These are phyloP conservation scores for Hypoxylon cercidicola DNA, from an alignment of 495 filamentous ascomycete species.

Conservation along the genomic window DNA sequence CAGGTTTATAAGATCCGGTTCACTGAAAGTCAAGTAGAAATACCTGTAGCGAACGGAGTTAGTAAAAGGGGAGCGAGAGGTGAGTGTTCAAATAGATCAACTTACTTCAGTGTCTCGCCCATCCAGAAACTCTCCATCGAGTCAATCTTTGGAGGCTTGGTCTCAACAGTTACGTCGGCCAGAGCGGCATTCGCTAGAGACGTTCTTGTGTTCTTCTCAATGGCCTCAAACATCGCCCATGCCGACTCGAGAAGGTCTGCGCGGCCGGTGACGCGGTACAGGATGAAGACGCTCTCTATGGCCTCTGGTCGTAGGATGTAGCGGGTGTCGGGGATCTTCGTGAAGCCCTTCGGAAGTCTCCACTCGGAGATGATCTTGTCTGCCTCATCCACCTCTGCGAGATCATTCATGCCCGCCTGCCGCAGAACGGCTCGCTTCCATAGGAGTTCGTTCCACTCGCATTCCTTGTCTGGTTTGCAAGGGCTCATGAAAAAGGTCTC, in stretches of 20 bases:
- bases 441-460: conserved; percentile 48
- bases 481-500: conserved; percentile 71
- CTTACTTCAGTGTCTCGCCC: conserved; percentile 75
- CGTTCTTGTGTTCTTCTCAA: conserved; percentile 60
- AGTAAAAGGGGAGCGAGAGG: background rate
- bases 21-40: conserved; percentile 83
- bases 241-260: conserved; percentile 62
- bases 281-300: conserved; percentile 75
- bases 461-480: conserved; percentile 59
- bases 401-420: conserved; percentile 17
- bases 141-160: conserved; percentile 47
- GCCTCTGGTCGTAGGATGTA: conserved; percentile 49
- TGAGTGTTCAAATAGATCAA: background rate
- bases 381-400: conserved; percentile 26
- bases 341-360: too few species aligned
- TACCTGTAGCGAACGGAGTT: conserved; percentile 53
- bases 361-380: conserved; percentile 15
- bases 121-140: conserved; percentile 63
- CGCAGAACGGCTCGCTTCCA: conserved; percentile 34
- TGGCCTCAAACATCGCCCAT: conserved; percentile 68
- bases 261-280: conserved; percentile 72
- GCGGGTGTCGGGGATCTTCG: too few species aligned
- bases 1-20: conserved; percentile 72
- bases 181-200: conserved; percentile 63
- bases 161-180: conserved; percentile 49